A percentile compares a stretch with the other conserved stretches of the same genome.
phyloP scores from a whole-genome alignment of 371 early-diverging fungal genomes.

The Vairimorpha apis region DNA sequence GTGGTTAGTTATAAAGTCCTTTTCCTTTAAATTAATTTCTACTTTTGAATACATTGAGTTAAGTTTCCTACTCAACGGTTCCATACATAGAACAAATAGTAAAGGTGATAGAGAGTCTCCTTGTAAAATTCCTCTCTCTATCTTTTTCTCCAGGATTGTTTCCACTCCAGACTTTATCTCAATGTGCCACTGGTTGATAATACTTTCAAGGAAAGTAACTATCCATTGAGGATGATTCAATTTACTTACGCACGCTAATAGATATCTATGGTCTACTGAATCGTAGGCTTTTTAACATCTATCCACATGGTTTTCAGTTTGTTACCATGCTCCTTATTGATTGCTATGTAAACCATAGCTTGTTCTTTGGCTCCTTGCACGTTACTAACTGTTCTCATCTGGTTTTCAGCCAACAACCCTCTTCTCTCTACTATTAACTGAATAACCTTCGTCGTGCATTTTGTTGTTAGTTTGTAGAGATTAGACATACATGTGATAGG shows the following conservation, averaged over 20 bases:
- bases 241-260: background rate
- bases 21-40: background rate
- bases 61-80: conserved; percentile 16
- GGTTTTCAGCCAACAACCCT: conserved; percentile 21
- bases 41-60: conserved; percentile 11
- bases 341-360: conserved; percentile 7
- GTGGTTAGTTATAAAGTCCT: background rate
- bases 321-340: background rate
- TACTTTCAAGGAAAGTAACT: background rate
- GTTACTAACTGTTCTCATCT: conserved; percentile 24
- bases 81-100: conserved; percentile 32
- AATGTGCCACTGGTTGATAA: background rate
- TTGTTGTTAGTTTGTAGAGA: conserved; percentile 14
- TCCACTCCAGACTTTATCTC: background rate
- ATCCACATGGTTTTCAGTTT: conserved; percentile 10
- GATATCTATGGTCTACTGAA: background rate
- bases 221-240: background rate
- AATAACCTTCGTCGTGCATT: background rate
- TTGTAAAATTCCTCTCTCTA: conserved; percentile 21
- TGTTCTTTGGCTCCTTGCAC: conserved; percentile 36
- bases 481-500: conserved; percentile 37
- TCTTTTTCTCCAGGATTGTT: background rate
- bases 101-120: conserved; percentile 26
- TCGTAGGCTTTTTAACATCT: background rate
- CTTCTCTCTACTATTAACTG: conserved; percentile 8